Evolutionary conservation across 2,329 filamentous ascomycete genomes (phyloP), one percentile per base, ranked within the genome.

Genomic region (Didymella glomerata): DNA sequence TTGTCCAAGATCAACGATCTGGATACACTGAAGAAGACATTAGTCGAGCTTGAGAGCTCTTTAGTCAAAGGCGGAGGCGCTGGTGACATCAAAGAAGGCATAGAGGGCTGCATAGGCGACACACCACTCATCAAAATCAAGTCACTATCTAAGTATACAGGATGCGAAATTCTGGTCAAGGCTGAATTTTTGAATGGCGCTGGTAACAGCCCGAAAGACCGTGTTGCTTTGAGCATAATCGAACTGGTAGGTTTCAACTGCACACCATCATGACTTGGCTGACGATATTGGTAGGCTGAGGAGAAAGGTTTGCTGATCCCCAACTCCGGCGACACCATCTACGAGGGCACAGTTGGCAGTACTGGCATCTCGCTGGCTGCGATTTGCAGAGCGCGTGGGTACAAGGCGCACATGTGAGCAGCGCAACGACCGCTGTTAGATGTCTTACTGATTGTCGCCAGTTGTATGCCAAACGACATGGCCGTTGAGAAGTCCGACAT

Each of bases 141-240:
- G 67, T 93, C 91, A 36, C 85, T 99, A 24, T 96, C 91, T 3
- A 88, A 90, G 46, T 92, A 89, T 18, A 97, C 95, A 4, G 93
- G 93, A 20, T 93, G 95, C 71, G 88, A 88, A 40, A 96, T 99
- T 70, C 83, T 98, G 34, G 95, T 90, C 66, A 99, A 99, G 79
- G 93, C 93, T 48, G 95, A 99, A 77, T 96, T 96, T 73, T 85
- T 99, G 54, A 98, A 99, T 79, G 95, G 93, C 48, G 94, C 93
- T 3, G 95, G 95, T 16, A 91, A 92, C 69, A 95, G 91, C 68
- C 93, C 95, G 40, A 99, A 99, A 78, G 95, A 99, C 78, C 87
- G 95, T 52, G 95, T 99, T 14, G 95, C 95, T 1, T 84, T 98
- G 36, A 90, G 86, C 78, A 96, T 98, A 83, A 96, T 99, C 75